Conservation (phyloP, 306 rosid species). For the Cicer chorassanicum region DNA sequence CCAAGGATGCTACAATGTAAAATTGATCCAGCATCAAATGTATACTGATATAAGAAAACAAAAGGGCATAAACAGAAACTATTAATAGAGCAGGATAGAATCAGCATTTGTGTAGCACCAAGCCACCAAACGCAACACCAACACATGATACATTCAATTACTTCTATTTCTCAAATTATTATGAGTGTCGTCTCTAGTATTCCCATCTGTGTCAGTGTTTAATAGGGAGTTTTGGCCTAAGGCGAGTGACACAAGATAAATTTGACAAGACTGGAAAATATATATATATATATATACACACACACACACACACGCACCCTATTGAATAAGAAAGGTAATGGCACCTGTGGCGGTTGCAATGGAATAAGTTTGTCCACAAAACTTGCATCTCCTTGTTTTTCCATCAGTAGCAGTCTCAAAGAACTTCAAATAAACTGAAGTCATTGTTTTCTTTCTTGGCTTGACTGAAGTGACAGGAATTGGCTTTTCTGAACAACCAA, state of each 20-base stretch:
- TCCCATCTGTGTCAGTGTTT: background rate
- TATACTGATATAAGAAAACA: constrained; percentile 20
- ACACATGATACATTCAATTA: background rate
- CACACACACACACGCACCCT: background rate
- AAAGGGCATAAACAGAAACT: constrained; percentile 1
- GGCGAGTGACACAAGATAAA: too few relatives aligned
- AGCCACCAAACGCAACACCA: background rate
- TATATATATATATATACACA: background rate
- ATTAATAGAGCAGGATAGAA: background rate
- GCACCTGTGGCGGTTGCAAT: constrained; percentile 91
- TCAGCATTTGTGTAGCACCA: background rate
- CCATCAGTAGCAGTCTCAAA: constrained; percentile 92
- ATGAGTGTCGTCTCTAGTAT: background rate
- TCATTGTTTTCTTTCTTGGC: constrained; percentile 95
- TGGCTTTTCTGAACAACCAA: constrained; percentile 73
- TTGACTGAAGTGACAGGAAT: constrained; percentile 58
- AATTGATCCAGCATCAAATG: constrained; percentile 14
- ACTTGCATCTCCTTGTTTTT: constrained; percentile 88
- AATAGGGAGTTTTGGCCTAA: too few relatives aligned
- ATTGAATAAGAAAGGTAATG: constrained; percentile 1
- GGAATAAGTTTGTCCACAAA: constrained; percentile 93
- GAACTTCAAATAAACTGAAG: constrained; percentile 90
- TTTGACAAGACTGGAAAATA: background rate
- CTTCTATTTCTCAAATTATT: too few relatives aligned
- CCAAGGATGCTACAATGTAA: constrained; percentile 17